Conservation (phyloP, 75 land plant species). For the Picea glauca region DNA sequence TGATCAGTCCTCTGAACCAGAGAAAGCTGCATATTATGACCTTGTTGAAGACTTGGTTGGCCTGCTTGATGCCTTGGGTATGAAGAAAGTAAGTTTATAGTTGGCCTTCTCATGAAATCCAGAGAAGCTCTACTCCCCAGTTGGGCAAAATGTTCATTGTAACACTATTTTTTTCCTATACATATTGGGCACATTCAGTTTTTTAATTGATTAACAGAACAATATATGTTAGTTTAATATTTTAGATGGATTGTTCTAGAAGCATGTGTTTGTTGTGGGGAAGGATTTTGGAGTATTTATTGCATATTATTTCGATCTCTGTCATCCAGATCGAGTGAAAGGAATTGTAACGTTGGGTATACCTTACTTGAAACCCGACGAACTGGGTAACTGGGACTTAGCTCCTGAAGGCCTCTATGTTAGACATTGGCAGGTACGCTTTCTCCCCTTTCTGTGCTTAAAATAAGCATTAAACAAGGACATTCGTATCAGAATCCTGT, state of each 20-base stretch:
- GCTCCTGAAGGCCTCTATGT: slow-evolving; percentile 60
- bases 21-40: slow-evolving; percentile 36
- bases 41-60: slow-evolving; percentile 58
- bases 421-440: slow-evolving; percentile 38
- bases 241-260: no score
- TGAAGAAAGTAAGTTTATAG: slow-evolving; percentile 31
- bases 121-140: background rate
- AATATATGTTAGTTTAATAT: no score
- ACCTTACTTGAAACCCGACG: slow-evolving; percentile 22
- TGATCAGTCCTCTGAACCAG: slow-evolving; percentile 36
- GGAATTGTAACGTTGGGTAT: slow-evolving; percentile 49
- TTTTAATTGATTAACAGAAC: no score
- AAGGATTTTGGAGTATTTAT: slow-evolving; percentile 48
- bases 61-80: slow-evolving; percentile 44
- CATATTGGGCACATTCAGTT: background rate
- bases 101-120: background rate
- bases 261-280: slow-evolving; percentile 47
- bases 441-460: background rate
- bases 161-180: no score
- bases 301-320: slow-evolving; percentile 25
- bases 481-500: background rate
- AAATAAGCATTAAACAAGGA: background rate
- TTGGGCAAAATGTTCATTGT: background rate
- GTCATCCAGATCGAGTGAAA: slow-evolving; percentile 39
- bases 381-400: background rate